Conservation (phyloP, 257 asterid species). For the Solanum arcanum region DNA sequence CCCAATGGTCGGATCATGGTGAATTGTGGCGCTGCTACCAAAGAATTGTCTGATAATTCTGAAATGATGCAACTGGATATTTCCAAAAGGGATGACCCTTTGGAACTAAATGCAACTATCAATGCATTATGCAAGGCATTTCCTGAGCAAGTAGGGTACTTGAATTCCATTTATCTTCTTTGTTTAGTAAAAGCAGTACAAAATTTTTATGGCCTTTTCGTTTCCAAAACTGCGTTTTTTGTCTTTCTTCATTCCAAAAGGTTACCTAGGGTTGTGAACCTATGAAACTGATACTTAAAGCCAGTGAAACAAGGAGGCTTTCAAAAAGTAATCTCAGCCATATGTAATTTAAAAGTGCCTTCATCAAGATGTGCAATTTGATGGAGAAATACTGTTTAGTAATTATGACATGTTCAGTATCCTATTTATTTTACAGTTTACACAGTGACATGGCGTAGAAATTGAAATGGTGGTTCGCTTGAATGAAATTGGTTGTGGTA, state of each 20-base stretch:
- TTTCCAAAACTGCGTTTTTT: background rate
- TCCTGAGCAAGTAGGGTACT: slow-evolving; percentile 48
- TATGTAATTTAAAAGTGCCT: background rate
- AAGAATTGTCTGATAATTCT: background rate
- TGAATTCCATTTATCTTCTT: background rate
- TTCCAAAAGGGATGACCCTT: background rate
- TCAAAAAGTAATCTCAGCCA: background rate
- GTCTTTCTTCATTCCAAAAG: background rate
- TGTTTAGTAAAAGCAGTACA: background rate
- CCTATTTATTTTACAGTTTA: background rate
- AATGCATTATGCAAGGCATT: slow-evolving; percentile 54
- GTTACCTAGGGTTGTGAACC: background rate
- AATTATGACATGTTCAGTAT: background rate
- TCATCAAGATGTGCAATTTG: background rate
- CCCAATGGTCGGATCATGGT: slow-evolving; percentile 79
- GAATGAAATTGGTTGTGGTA: background rate
- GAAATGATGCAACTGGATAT: background rate
- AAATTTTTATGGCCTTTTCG: background rate
- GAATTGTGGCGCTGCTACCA: slow-evolving; percentile 58
- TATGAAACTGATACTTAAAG: background rate
- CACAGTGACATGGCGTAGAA: background rate
- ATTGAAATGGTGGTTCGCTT: background rate
- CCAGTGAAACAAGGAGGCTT: background rate
- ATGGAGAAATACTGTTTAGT: background rate
- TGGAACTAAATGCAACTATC: slow-evolving; percentile 45